Conservation (phyloP, 164 flowering plant genomes). For the Cinnamomum chago region DNA sequence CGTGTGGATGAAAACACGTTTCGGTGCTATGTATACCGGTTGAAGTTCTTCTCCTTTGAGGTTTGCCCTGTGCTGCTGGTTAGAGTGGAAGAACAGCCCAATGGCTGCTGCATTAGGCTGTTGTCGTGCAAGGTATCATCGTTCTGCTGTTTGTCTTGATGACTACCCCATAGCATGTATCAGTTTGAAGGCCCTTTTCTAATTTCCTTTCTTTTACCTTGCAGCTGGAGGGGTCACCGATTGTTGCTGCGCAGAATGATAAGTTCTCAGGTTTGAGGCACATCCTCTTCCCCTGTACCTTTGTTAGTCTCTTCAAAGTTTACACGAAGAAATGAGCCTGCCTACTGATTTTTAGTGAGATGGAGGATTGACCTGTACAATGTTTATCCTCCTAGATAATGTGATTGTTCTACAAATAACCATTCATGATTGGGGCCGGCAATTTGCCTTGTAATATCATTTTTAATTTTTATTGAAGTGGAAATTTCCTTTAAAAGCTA, state of each 20-base stretch:
- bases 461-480: too few relatives aligned
- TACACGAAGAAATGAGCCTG: too few relatives aligned
- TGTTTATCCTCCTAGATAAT: too few relatives aligned
- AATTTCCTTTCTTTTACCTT: neutral
- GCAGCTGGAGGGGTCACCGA: slow-evolving; percentile 86
- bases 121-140: slow-evolving; percentile 76
- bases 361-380: too few relatives aligned
- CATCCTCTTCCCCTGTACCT: neutral
- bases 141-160: neutral
- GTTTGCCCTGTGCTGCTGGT: slow-evolving; percentile 91
- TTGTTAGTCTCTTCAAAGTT: neutral
- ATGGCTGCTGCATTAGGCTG: slow-evolving; percentile 81
- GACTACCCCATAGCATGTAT: neutral
- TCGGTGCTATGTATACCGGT: slow-evolving; percentile 68
- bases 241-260: slow-evolving; percentile 85
- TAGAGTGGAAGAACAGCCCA: slow-evolving; percentile 65
- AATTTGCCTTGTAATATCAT: too few relatives aligned
- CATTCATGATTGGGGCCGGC: too few relatives aligned
- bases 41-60: slow-evolving; percentile 79
- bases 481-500: too few relatives aligned
- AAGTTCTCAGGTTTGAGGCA: slow-evolving; percentile 70
- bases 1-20: slow-evolving; percentile 80
- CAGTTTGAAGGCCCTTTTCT: slow-evolving; percentile 13
- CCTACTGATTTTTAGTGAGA: too few relatives aligned
- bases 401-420: too few relatives aligned